These are phyloP conservation scores for Chalciporus piperatus DNA, from an alignment of 768 basidiomycete genomes.

Conservation along the genomic window DNA sequence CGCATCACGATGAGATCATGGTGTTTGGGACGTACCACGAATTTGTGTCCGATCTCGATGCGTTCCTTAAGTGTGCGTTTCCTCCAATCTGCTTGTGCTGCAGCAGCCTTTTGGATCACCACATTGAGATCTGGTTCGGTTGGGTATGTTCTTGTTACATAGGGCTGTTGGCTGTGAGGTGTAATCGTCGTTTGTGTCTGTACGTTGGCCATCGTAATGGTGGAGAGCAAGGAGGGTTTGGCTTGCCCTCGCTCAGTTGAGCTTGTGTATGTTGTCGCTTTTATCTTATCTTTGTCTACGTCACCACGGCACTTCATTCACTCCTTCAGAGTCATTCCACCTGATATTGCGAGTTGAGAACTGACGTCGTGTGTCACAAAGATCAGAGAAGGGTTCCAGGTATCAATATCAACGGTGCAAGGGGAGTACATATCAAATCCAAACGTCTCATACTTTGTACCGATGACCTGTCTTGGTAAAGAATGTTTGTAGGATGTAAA, in stretches of 20 bases:
- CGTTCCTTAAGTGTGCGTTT: constrained; percentile 57
- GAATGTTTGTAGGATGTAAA: constrained; percentile 92
- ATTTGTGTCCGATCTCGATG: constrained; percentile 66
- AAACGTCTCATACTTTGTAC: constrained; percentile 70
- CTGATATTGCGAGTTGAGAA: background rate
- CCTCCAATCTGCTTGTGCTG: constrained; percentile 76
- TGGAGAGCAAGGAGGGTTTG: too few relatives aligned
- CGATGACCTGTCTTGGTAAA: constrained; percentile 90
- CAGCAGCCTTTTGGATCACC: constrained; percentile 52
- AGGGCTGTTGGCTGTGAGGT: constrained; percentile 71
- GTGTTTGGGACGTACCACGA: constrained; percentile 52
- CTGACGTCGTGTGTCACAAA: background rate
- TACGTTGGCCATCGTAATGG: constrained; percentile 18
- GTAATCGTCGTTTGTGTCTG: constrained; percentile 74
- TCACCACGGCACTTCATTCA: background rate
- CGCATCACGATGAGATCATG: background rate
- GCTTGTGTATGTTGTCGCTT: background rate
- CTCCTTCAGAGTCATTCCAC: too few relatives aligned
- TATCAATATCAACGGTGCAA: constrained; percentile 4
- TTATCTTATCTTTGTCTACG: constrained; percentile 18
- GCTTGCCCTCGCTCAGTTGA: background rate
- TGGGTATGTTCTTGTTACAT: constrained; percentile 61
- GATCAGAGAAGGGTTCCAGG: background rate
- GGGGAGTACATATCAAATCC: constrained; percentile 8
- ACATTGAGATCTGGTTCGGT: constrained; percentile 55